phyloP scores from a whole-genome alignment of 805 yeast species.

The Candida awuae region DNA sequence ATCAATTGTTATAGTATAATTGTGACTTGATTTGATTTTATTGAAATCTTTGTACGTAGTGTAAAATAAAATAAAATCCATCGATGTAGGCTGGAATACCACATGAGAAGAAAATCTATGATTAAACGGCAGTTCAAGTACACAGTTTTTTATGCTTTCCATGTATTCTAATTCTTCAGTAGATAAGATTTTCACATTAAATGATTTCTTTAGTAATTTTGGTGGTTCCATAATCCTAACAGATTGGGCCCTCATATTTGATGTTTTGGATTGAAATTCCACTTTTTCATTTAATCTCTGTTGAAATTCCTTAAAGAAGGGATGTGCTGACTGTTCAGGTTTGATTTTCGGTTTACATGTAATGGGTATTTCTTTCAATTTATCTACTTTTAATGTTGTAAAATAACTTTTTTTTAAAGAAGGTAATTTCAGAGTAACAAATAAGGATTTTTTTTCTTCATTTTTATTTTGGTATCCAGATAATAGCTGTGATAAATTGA shows the following conservation, averaged over 20 bases:
- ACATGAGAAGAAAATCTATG: too few relatives aligned
- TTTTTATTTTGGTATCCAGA: conserved; percentile 2
- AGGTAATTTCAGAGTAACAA: conserved; percentile 9
- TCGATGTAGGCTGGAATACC: too few relatives aligned
- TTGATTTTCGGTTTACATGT: conserved; percentile 5
- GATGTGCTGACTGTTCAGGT: conserved; percentile 10
- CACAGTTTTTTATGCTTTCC: too few relatives aligned
- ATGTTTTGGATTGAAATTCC: background rate
- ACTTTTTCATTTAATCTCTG: background rate
- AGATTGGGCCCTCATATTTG: too few relatives aligned
- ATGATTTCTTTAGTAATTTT: conserved; percentile 1
- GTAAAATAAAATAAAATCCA: conserved; percentile 9
- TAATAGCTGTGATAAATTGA: background rate
- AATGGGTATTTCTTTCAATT: too few relatives aligned
- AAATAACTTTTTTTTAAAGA: background rate
- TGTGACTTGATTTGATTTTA: background rate
- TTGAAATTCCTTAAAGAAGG: conserved; percentile 11
- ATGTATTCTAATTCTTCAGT: conserved; percentile 5
- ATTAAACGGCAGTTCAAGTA: too few relatives aligned
- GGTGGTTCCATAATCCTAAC: too few relatives aligned
- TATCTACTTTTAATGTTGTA: too few relatives aligned
- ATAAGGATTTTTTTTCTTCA: background rate
- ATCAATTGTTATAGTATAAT: conserved; percentile 1
- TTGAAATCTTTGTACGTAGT: background rate
- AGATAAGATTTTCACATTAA: conserved; percentile 4